Evolutionary conservation across 345 rosid species (phyloP), one percentile per base, ranked within the genome.

Genomic region (Populus pruinosa): DNA sequence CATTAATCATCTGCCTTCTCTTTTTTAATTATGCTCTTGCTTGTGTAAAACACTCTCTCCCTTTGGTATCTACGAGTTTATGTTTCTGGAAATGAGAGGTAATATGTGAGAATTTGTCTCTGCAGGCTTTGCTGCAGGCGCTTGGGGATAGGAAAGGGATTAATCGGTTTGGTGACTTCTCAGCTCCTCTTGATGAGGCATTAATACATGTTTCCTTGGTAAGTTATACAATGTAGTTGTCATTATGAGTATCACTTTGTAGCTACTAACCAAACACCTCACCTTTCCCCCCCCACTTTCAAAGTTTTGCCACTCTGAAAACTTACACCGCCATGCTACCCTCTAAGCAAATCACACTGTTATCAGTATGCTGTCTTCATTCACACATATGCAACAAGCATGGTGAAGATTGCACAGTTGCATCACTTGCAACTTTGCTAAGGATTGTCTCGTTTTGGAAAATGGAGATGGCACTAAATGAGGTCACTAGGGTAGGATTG

Each of bases 181-280:
- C 97, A 18, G 97, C 97, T 83, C 95, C 99, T 65, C 97, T 92
- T 66, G 99, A 93, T 83, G 98, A 93, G 86, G 98, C 97, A 29
- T 82, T 92, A 53, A 75, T 91, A 74, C 98, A 92, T 84, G 98
- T 92, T 82, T 84, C 94, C 6, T 78, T 90, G 97, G 99, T 91
- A 87, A 74, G 66, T 50, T 71, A 4, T 64, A 21, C 44, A 14
- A 18, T 0, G 0, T 41, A 16, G 20, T 43, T 63, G 12, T 70
- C 29, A 41, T 65, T 27, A 41, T 59, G n/a, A 23, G n/a, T 59
- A 59, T 59, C 64, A 9, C 29, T 12, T n/a, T 59, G 29, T 4
- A 59, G 63, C 29, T 59, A 59, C 23, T 59, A n/a, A n/a, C 5
- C 29, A 59, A 59, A 59, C 25, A n/a, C 25, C 29, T 59, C 63